Evolutionary conservation across 805 yeast species (phyloP).

Genomic region (Dipodascus albidus): DNA sequence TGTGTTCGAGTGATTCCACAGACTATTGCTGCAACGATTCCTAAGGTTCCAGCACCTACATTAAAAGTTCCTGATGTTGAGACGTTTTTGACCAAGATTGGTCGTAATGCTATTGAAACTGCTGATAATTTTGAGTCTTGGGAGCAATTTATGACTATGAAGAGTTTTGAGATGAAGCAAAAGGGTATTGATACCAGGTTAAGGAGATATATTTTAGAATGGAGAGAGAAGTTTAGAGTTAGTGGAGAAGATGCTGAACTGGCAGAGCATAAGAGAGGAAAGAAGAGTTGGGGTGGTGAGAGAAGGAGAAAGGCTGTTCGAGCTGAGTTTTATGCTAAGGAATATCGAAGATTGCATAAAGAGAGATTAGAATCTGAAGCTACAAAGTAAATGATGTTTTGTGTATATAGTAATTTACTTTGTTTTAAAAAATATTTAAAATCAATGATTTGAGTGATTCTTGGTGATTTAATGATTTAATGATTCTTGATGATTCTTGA

Average conservation of each 20-base stretch:
- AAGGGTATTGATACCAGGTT: slow-evolving; percentile 65
- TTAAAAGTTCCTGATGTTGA: slow-evolving; percentile 52
- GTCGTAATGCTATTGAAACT: slow-evolving; percentile 61
- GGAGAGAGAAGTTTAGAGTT: slow-evolving; percentile 52
- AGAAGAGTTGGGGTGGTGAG: slow-evolving; percentile 80
- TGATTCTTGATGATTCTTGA: too few relatives aligned
- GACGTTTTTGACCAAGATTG: slow-evolving; percentile 66
- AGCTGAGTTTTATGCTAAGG: background rate
- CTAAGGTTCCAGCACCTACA: slow-evolving; percentile 38
- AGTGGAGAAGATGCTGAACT: slow-evolving; percentile 37
- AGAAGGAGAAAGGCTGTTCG: slow-evolving; percentile 45
- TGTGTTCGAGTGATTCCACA: background rate
- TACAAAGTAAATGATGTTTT: too few relatives aligned
- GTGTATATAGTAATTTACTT: too few relatives aligned
- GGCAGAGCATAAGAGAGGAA: slow-evolving; percentile 49
- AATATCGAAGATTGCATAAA: background rate
- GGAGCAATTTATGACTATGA: slow-evolving; percentile 51
- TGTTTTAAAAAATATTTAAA: too few relatives aligned
- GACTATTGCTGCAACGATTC: background rate
- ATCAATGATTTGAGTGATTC: too few relatives aligned
- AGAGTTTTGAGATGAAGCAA: slow-evolving; percentile 49
- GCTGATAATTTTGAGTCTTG: slow-evolving; percentile 61
- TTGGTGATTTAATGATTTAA: too few relatives aligned
- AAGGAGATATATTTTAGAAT: slow-evolving; percentile 54
- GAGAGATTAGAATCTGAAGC: background rate